Conservation (phyloP, 805 yeast genomes). For the Starmera caribaea region DNA sequence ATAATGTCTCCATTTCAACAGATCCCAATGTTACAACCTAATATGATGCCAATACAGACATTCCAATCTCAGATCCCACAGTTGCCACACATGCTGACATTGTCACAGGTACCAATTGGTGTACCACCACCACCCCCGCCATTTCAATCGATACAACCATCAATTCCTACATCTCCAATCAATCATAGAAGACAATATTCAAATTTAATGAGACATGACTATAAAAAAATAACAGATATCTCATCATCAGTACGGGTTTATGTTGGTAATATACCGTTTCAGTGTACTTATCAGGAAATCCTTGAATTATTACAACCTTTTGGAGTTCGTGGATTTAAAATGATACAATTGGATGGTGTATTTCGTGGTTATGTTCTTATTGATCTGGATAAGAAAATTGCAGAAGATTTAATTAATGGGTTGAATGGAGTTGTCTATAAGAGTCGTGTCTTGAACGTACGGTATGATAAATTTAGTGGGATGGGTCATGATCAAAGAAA, state of each 20-base stretch:
- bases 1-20: no score
- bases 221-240: conserved; percentile 19
- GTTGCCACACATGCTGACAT: no score
- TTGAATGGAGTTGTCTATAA: conserved; percentile 47
- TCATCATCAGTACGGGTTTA: conserved; percentile 27
- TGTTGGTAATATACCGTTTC: conserved; percentile 47
- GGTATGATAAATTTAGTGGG: conserved; percentile 46
- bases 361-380: no score
- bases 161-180: neutral
- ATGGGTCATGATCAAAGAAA: conserved; percentile 5
- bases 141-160: neutral
- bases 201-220: conserved; percentile 14
- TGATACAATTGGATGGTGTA: conserved; percentile 36
- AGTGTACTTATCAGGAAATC: conserved; percentile 28
- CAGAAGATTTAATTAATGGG: conserved; percentile 22
- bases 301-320: conserved; percentile 28
- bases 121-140: neutral
- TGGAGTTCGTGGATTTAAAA: conserved; percentile 27
- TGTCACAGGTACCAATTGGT: neutral
- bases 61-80: no score
- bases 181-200: conserved; percentile 12
- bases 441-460: conserved; percentile 51
- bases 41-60: no score
- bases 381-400: no score
- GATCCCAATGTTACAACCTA: no score